Evolutionary conservation across 495 filamentous ascomycete genomes (phyloP), one percentile per base, ranked within the genome.

Genomic region (Usnea hakonensis): DNA sequence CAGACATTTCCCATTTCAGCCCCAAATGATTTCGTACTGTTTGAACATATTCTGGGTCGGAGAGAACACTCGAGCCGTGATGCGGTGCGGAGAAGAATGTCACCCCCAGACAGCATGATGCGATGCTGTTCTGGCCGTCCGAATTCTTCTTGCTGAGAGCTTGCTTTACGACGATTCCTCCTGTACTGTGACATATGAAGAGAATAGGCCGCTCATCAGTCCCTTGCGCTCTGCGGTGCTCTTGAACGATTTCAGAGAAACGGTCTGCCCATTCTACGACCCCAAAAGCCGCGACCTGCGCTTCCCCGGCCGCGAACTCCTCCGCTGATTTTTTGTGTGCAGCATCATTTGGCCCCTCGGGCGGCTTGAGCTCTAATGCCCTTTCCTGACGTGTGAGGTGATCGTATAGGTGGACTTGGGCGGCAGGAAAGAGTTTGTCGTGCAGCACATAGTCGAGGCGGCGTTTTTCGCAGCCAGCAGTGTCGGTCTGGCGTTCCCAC

Each of bases 161-260:
- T 73, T 73, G 56, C 70, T 79, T 64, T 28, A 68, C 46, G 0
- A 65, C 56, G n/a, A 86, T 70, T 4, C 85, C 85, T 8, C 85
- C 84, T 9, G 86, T 84, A 64, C 85, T 86, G 55, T 87, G 85
- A 36, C 79, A 86, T 26, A 88, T 76, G 66, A 87, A 85, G 64
- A 87, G 81, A 1, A 88, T 68, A 1, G 83, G 85, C 1, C 84
- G 73, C 23, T 68, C 67, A 19, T 61, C 57, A 23, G 64, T 70
- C 68, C 44, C 41, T 33, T 57, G 52, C n/a, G 44, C 35, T 30
- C 50, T 50, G 16, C 64, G 41, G 21, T 61, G 58, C 26, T 55
- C 35, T 28, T 30, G n/a, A 11, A 65, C 33, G 8, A 58, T 48
- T 5, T 28, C 26, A 41, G 64, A 32, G 43, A 66, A 62, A 17